Base-by-base conservation (phyloP, 441 rosid species). In the Viola pubescens region DNA sequence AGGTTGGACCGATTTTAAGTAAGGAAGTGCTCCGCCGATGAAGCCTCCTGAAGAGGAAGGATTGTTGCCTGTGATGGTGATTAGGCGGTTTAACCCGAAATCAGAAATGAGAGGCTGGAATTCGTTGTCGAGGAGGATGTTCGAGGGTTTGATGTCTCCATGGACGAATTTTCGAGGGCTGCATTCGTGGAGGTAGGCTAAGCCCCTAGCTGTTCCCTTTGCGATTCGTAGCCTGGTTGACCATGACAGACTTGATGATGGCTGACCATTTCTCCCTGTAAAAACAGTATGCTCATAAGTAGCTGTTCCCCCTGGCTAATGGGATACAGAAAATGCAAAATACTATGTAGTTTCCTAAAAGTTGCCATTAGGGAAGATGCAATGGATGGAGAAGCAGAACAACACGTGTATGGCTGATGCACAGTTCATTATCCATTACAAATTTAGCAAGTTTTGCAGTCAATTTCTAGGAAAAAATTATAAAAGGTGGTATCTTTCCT, bases 131-230 rank as follows among this genome's bases (percentile, higher is more conserved):
- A 92, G 80, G 66, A 92, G 96, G 58, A 92, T 87, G 70, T 89
- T 92, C 0, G 97, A 82, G 0, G 98, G 97, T 60, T 87, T 92
- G 63, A 92, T 58, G 54, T 86, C 87, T 14, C 95, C 98, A 7
- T 92, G 98, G 42, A 89, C 81, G 5, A 87, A 81, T 66, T 89
- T 92, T 49, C 95, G 78, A 3, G 97, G 96, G 58, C 97, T 92
- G 81, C 97, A 89, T 66, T 92, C 98, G 44, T 92, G 98, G 68
- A 92, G 89, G 71, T 92, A 89, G 39, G 98, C 98, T 57, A 92
- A 19, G 51, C 97, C 98, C 52, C 87, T 82, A 43, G 96, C 97
- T 3, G 91, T 73, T 56, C 97, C 97, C 73, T 84, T 89, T 6
- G 81, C 86, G 3, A 92, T 79, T 73, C 79, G 82, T n/a, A 92